Evolutionary conservation across 2,329 filamentous ascomycete genomes (phyloP), one percentile per base, ranked within the genome.

Genomic region (Xylariaceae sp.): DNA sequence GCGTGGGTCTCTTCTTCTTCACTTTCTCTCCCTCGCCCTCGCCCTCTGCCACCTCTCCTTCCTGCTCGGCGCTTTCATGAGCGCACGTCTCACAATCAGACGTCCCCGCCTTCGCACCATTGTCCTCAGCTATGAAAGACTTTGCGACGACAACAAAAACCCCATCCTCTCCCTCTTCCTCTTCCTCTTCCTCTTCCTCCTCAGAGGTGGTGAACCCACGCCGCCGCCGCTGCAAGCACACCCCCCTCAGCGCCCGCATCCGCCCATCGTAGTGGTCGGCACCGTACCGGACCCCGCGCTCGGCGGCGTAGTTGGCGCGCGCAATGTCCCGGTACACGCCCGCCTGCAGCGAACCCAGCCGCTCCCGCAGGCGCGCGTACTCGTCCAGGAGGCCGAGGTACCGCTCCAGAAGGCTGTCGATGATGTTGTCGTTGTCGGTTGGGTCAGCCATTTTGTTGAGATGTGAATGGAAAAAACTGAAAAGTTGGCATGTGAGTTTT

Each of bases 281-380:
- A 3, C 83, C 84, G 56, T 83, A 88, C 29, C 77, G 69, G 45
- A 77, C 59, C 21, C 80, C 74, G 9, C 75, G 67, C 55, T 77
- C 70, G n/a, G 76, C 77, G 18, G 75, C 67, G 61, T 86, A 88
- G 63, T 88, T 88, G 45, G 85, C 85, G 41, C 84, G 75, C n/a
- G 85, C 81, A 28, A 89, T 68, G 48, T 68, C 64, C 40, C 74
- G 71, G 54, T 70, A 76, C 47, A 84, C 70, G 36, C 64, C 63
- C 14, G 71, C 64, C 47, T 86, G 73, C 14, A 75, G 62, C 9
- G 59, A 55, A 30, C 68, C 66, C 26, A 88, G 69, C 30, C 70
- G 58, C 17, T 65, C 55, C 43, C 76, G 76, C 3, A 84, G 71
- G 14, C 61, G 59, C 9, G 77, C 75, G 65, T 89, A 88, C 52